These are phyloP conservation scores for Xylaria longipes DNA, from an alignment of 495 filamentous ascomycete species.

Conservation along the genomic window DNA sequence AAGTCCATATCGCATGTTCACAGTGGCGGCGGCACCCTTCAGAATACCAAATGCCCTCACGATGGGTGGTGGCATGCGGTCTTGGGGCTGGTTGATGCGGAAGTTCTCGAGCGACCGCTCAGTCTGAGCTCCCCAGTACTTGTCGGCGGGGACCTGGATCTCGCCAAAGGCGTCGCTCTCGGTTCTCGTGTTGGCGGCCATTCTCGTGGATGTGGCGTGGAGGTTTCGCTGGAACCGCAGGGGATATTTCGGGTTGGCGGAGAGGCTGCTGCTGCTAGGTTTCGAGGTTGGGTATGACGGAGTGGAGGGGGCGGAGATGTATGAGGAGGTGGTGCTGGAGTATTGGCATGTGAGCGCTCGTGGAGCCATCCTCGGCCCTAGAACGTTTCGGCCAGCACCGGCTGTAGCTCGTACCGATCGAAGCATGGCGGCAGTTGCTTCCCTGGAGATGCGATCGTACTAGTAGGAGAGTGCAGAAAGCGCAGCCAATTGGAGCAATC, in stretches of 20 bases:
- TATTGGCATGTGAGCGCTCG: constrained; percentile 49
- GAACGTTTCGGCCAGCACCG: constrained; percentile 42
- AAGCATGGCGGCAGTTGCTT: constrained; percentile 43
- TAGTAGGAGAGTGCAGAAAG: background rate
- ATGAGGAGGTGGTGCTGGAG: constrained; percentile 31
- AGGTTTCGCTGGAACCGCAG: constrained; percentile 48
- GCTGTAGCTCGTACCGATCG: constrained; percentile 49
- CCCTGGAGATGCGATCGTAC: background rate
- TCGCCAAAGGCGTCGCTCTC: constrained; percentile 98
- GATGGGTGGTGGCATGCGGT: constrained; percentile 95
- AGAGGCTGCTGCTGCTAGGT: constrained; percentile 29
- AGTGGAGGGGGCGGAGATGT: constrained; percentile 23
- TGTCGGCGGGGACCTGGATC: constrained; percentile 87
- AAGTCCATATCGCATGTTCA: constrained; percentile 95
- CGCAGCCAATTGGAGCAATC: constrained; percentile 8
- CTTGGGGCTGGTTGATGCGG: constrained; percentile 97
- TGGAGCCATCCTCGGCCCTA: constrained; percentile 50
- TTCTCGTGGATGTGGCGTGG: constrained; percentile 56
- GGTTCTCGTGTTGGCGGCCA: constrained; percentile 67
- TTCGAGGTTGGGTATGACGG: constrained; percentile 31
- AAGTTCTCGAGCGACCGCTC: constrained; percentile 98
- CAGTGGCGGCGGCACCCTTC: constrained; percentile 93
- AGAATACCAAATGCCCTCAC: constrained; percentile 94
- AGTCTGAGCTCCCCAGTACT: constrained; percentile 99
- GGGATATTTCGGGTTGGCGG: constrained; percentile 33